Conservation (phyloP, 129 eudicot species). For the Deinandra increscens region DNA sequence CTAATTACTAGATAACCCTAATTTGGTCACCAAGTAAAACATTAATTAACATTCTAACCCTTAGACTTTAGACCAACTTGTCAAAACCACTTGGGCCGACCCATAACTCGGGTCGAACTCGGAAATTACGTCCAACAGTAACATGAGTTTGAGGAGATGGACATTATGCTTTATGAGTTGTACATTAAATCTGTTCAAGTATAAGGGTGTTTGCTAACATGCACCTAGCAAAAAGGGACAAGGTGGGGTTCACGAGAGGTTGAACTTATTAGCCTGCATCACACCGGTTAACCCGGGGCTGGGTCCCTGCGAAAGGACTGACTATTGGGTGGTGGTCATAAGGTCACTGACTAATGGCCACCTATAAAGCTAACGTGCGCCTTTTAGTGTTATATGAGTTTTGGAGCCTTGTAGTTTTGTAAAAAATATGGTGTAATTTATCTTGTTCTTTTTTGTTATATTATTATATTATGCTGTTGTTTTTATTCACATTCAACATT, state of each 20-base stretch:
- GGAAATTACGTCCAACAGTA: no score
- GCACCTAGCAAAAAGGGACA: constrained; percentile 32
- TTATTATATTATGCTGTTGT: neutral
- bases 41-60: no score
- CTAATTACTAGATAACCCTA: no score
- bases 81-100: no score
- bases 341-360: constrained; percentile 22
- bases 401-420: neutral
- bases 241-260: constrained; percentile 30
- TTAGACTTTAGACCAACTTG: no score
- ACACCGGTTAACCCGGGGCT: constrained; percentile 24
- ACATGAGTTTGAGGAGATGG: constrained; percentile 6
- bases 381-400: neutral
- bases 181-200: neutral
- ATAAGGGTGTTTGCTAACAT: constrained; percentile 22
- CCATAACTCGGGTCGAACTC: no score
- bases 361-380: constrained; percentile 23
- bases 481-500: neutral
- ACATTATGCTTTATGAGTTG: constrained; percentile 14
- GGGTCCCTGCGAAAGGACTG: constrained; percentile 34
- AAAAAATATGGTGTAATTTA: neutral
- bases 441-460: neutral
- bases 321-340: constrained; percentile 26
- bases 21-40: no score
- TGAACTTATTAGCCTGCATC: constrained; percentile 32